A percentile compares a stretch with the other conserved stretches of the same genome.
These are phyloP conservation scores for Andrographis paniculata DNA, from an alignment of 305 asterid genomes.

Conservation along the genomic window DNA sequence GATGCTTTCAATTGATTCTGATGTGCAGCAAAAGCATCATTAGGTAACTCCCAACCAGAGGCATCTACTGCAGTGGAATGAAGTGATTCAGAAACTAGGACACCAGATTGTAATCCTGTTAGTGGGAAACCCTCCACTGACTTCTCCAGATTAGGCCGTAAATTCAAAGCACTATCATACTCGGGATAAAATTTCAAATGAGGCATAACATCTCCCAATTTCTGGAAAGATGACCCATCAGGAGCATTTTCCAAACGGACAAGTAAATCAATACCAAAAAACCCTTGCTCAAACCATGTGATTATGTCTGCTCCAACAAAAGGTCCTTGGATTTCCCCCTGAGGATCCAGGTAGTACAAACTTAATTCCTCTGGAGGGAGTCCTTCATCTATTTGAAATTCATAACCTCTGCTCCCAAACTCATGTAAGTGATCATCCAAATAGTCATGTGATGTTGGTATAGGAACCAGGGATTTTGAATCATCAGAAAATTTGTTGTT, in stretches of 20 bases:
- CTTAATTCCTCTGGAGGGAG: conserved; percentile 78
- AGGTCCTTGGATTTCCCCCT: conserved; percentile 96
- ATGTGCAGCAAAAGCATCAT: conserved; percentile 41
- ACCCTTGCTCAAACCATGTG: conserved; percentile 98
- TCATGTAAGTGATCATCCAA: conserved; percentile 40
- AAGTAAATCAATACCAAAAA: conserved; percentile 89
- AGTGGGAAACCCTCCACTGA: conserved; percentile 44
- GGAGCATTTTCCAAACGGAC: conserved; percentile 92
- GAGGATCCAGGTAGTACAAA: conserved; percentile 86
- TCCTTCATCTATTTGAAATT: conserved; percentile 41
- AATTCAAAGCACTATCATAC: conserved; percentile 28
- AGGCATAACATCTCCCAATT: conserved; percentile 90
- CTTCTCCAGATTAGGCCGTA: conserved; percentile 37
- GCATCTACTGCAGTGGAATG: conserved; percentile 34
- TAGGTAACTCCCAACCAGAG: conserved; percentile 47
- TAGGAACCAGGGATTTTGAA: conserved; percentile 26
- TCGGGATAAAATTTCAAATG: conserved; percentile 51
- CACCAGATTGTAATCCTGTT: conserved; percentile 29
- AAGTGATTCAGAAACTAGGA: conserved; percentile 36
- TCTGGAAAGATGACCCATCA: conserved; percentile 58
- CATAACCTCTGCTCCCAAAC: conserved; percentile 31
- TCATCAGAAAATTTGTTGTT: conserved; percentile 40
- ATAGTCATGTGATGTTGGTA: conserved; percentile 38
- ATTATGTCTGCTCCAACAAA: conserved; percentile 93
- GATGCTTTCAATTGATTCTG: conserved; percentile 35